Base-by-base conservation (phyloP, 768 basidiomycete genomes). In the Lentinula aciculospora region DNA sequence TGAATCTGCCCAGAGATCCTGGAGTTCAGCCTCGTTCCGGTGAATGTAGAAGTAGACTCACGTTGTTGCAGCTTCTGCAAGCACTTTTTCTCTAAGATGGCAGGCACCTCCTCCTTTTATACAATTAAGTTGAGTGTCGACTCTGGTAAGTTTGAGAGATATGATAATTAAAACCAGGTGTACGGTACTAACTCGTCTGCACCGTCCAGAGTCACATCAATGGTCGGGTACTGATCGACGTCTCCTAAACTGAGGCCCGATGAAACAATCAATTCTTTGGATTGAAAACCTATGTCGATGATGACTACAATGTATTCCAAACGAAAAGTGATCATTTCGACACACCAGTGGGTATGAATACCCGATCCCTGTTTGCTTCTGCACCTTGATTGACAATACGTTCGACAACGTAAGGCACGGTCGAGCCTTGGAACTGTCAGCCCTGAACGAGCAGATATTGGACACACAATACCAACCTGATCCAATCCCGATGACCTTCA, bases 101-200 rank as follows among this genome's bases (percentile, higher is more conserved):
- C 96, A 98, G 1, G 94, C 96, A 2, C 96, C 96, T 57, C 96
- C 96, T 6, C 92, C 96, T 73, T 99, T 98, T 74, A 99, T 95
- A 60, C 90, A 90, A 72, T 98, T 95, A 53, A 99, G 76, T 39
- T 83, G 71, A 40, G 78, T 71, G 69, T 98, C 94, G 23, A 97
- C 93, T 73, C 94, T 96, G 51, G 34, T 23, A 56, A 8, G 28
- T 25, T 21, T 37, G 42, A 21, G 44, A 25, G 9, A 53, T 15
- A 31, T 36, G 23, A 34, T 25, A 27, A 25, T 19, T 25, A 19
- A 27, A 3, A 3, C 23, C 10, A 46, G 5, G 13, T 47, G 48
- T 9, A 23, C 34, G 53, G 1, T 1, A 71, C 91, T 62, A 63
- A 95, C 92, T 98, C 96, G 61, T 98, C 96, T 2, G 96, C 96